phyloP scores from a whole-genome alignment of 257 asterid species.

The Cordia subcordata region DNA sequence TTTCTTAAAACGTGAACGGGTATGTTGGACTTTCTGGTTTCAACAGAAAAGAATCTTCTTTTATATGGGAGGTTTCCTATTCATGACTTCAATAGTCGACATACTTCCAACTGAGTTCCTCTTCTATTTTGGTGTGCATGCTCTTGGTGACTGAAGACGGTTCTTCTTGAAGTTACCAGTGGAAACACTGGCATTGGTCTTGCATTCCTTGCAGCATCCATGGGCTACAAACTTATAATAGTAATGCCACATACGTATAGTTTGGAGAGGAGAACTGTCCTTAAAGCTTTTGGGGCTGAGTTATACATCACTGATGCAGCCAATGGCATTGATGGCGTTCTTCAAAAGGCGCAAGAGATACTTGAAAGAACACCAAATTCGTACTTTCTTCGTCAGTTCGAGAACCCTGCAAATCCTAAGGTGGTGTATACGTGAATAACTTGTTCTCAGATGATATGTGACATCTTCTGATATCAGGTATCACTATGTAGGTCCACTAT shows the following conservation, averaged over 20 bases:
- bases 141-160: slow-evolving; percentile 26
- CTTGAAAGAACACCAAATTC: slow-evolving; percentile 29
- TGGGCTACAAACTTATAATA: slow-evolving; percentile 38
- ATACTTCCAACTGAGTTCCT: not conserved
- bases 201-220: slow-evolving; percentile 36
- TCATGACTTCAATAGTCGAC: too few relatives aligned
- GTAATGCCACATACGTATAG: slow-evolving; percentile 39
- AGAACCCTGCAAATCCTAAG: slow-evolving; percentile 45
- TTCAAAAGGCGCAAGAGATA: slow-evolving; percentile 33
- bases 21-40: too few relatives aligned
- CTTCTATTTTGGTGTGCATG: not conserved
- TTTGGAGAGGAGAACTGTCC: slow-evolving; percentile 38
- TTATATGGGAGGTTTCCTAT: too few relatives aligned
- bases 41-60: too few relatives aligned
- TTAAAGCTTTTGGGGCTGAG: slow-evolving; percentile 46
- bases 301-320: slow-evolving; percentile 27
- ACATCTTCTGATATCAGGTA: slow-evolving; percentile 6
- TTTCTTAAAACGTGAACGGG: not conserved
- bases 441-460: not conserved
- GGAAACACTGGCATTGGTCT: slow-evolving; percentile 53
- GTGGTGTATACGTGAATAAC: slow-evolving; percentile 10
- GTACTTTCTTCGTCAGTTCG: slow-evolving; percentile 35
- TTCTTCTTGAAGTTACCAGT: slow-evolving; percentile 39
- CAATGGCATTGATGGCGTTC: slow-evolving; percentile 26
- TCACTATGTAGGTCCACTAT: slow-evolving; percentile 32